Conservation (phyloP, 1,284 basidiomycete species). For the Moesziomyces antarcticus region DNA sequence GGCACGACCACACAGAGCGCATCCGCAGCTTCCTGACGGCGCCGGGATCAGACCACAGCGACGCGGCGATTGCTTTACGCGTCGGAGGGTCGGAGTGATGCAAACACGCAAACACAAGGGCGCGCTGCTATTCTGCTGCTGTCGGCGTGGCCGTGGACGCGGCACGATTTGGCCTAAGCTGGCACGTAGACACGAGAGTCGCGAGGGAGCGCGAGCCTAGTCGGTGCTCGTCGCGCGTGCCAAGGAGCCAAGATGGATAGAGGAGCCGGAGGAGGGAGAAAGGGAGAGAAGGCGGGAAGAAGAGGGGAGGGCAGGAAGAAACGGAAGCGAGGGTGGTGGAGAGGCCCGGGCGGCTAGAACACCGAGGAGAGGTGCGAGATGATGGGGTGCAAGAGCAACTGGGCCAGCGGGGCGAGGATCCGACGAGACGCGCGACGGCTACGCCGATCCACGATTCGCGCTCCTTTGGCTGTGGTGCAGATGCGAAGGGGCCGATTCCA, state of each 20-base stretch:
- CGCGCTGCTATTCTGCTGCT: no score
- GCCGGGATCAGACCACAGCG: no score
- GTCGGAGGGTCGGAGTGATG: no score
- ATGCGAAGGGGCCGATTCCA: not conserved
- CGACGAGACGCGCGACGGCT: slow-evolving; percentile 32
- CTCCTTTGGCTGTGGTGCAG: not conserved
- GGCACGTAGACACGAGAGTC: no score
- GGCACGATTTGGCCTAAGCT: no score
- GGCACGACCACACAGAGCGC: not conserved
- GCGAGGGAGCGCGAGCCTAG: slow-evolving; percentile 6
- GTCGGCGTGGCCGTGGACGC: no score
- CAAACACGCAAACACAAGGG: no score
- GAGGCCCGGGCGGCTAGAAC: slow-evolving; percentile 24
- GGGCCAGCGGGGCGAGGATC: slow-evolving; percentile 10
- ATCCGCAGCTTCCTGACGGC: not conserved
- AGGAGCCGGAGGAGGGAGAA: slow-evolving; percentile 1
- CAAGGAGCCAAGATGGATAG: no score
- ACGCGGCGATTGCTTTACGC: no score
- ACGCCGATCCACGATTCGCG: slow-evolving; percentile 4
- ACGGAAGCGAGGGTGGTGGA: slow-evolving; percentile 10
- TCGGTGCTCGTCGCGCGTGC: not conserved
- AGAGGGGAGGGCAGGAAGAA: not conserved
- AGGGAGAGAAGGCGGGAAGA: slow-evolving; percentile 8
- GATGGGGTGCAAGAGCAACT: slow-evolving; percentile 29
- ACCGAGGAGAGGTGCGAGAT: slow-evolving; percentile 32